Evolutionary conservation across 2,329 filamentous ascomycete species (phyloP), one percentile per base, ranked within the genome.

Genomic region (Triangularia setosa): DNA sequence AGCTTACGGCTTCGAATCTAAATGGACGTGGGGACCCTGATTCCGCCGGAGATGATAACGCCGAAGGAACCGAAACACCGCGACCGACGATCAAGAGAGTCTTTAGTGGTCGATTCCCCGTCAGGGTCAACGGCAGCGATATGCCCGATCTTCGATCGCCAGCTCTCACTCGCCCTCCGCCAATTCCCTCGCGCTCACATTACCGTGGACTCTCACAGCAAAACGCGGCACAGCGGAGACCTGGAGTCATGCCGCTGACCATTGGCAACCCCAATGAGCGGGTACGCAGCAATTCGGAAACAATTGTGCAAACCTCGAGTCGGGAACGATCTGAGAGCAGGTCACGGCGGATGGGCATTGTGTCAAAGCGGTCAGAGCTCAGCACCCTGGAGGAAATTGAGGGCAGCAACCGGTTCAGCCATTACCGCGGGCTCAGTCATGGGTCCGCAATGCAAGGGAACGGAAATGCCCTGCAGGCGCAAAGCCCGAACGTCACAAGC

Each of bases 121-220:
- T 90, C 71, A 89, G 88, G 71, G 90, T 92, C 60, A 92, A 90
- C 73, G 89, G 90, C 16, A 83, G 87, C 58, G 92, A 95, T 63
- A 79, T 89, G 3, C 79, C 84, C 35, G 87, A 89, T 69, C 79
- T 86, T 53, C 86, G 87, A 68, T 94, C 90, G 3, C 91, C 90
- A 14, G 87, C 83, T 40, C 77, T 85, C 11, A 79, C 82, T 21
- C 85, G 89, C 33, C 83, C 90, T 27, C 92, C 93, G 2, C 90
- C 91, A 0, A 91, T 96, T 65, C 92, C 92, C 0, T 85, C 86
- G 4, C 85, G 90, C 65, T 95, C 92, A 2, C 93, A 97, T 74
- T 92, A 91, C 69, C 87, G 93, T 28, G 88, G 88, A 1, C 79
- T 89, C 3, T 92, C 89, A 2, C 87, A 90, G 69, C 87, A 91